Evolutionary conservation across 441 rosid genomes (phyloP).

Genomic region (Caryocar brasiliense): DNA sequence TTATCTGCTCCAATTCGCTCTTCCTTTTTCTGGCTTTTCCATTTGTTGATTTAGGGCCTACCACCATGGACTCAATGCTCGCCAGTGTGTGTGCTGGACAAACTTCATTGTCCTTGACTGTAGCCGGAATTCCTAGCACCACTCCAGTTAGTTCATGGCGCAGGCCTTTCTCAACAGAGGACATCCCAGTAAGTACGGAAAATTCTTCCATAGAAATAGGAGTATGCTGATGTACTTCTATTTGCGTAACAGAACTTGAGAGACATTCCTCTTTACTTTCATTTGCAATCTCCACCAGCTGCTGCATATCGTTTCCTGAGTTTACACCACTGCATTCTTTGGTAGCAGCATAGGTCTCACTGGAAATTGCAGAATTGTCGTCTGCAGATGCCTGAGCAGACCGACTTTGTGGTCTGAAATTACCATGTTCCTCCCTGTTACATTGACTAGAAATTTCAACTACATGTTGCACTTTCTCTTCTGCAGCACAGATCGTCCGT

Average conservation of each 20-base stretch:
- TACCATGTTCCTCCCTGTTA: constrained; percentile 15
- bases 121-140: constrained; percentile 1
- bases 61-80: constrained; percentile 13
- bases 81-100: constrained; percentile 21
- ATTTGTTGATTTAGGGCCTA: constrained; percentile 8
- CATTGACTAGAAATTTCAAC: constrained; percentile 11
- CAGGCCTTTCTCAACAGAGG: constrained; percentile 21
- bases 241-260: constrained; percentile 10
- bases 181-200: constrained; percentile 6
- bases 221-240: constrained; percentile 20
- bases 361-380: constrained; percentile 13
- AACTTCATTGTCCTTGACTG: constrained; percentile 16
- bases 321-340: constrained; percentile 11
- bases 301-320: constrained; percentile 1
- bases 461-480: constrained; percentile 26
- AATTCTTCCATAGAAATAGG: constrained; percentile 11
- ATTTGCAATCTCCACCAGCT: constrained; percentile 2
- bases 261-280: constrained; percentile 18
- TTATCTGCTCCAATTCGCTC: constrained; percentile 36
- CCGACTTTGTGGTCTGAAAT: constrained; percentile 4
- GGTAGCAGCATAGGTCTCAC: constrained; percentile 7
- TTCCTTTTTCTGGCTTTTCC: constrained; percentile 46
- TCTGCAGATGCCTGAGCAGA: neutral
- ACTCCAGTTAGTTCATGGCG: constrained; percentile 7
- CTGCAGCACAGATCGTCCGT: constrained; percentile 12